Conservation (phyloP, 768 basidiomycete genomes). For the Amanita fuliginea region DNA sequence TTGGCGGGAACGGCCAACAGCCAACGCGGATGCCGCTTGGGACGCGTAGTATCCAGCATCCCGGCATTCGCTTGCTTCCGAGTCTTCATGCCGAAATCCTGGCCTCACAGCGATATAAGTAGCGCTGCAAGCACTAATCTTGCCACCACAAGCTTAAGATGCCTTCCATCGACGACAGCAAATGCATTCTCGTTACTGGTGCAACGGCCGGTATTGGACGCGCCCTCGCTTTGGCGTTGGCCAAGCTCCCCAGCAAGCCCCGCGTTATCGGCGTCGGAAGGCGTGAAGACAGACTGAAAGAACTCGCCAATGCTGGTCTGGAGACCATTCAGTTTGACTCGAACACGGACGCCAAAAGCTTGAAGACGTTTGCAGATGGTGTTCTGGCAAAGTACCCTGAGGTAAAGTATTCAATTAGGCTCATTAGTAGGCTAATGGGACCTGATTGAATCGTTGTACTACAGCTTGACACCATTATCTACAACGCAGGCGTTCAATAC, state of each 20-base stretch:
- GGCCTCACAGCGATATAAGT: no score
- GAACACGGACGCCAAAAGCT: constrained; percentile 20
- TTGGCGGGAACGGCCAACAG: no score
- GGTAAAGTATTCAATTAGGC: constrained; percentile 3
- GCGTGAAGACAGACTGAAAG: constrained; percentile 41
- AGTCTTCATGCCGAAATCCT: no score
- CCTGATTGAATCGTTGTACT: background rate
- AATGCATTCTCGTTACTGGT: constrained; percentile 44
- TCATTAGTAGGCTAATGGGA: background rate
- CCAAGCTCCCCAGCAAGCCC: constrained; percentile 34
- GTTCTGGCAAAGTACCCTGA: constrained; percentile 21
- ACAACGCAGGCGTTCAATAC: constrained; percentile 45
- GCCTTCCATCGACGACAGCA: constrained; percentile 31
- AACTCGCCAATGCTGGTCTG: constrained; percentile 29
- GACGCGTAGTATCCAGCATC: no score
- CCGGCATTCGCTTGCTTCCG: no score
- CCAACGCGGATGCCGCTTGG: no score
- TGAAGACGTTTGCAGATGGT: constrained; percentile 30
- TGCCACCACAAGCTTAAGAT: no score
- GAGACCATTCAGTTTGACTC: constrained; percentile 34
- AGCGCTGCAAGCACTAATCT: no score
- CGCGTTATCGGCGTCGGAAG: constrained; percentile 41
- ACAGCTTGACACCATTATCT: constrained; percentile 45
- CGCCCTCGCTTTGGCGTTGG: constrained; percentile 38
- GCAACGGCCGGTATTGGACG: constrained; percentile 51